Conservation (phyloP, 116 monocot genomes). For the Iris pallida region DNA sequence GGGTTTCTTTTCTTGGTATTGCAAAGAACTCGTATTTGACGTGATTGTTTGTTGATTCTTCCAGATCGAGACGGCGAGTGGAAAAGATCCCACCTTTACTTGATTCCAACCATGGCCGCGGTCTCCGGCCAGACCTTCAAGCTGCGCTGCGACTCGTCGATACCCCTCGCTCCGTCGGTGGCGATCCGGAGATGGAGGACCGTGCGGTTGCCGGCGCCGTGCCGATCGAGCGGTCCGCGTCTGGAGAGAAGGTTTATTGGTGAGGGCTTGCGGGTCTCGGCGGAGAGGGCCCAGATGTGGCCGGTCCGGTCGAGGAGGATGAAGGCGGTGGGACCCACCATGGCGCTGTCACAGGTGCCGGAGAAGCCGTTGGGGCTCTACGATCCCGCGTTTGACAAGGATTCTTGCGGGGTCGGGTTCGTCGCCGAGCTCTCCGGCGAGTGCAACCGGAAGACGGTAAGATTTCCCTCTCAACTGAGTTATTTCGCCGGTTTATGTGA, state of each 20-base stretch:
- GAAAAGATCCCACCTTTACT: too few species aligned
- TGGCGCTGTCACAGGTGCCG: slow-evolving; percentile 68
- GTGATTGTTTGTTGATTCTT: too few species aligned
- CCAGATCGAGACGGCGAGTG: too few species aligned
- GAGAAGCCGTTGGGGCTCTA: slow-evolving; percentile 91
- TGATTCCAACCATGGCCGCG: slow-evolving; percentile 31
- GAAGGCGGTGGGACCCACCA: slow-evolving; percentile 25
- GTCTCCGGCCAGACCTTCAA: slow-evolving; percentile 40
- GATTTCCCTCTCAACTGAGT: background rate
- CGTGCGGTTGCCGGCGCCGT: background rate
- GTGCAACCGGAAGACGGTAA: slow-evolving; percentile 67
- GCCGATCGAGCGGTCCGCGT: background rate
- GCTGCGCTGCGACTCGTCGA: slow-evolving; percentile 26
- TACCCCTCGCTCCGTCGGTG: slow-evolving; percentile 12
- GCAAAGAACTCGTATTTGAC: too few species aligned
- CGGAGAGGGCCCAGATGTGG: slow-evolving; percentile 37
- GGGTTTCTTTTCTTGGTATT: too few species aligned
- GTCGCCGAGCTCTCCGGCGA: slow-evolving; percentile 88
- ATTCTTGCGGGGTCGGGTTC: slow-evolving; percentile 96
- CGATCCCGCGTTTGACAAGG: slow-evolving; percentile 84
- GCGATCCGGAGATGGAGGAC: slow-evolving; percentile 6
- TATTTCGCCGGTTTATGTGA: too few species aligned
- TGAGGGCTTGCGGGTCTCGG: background rate
- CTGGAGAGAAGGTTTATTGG: slow-evolving; percentile 43
- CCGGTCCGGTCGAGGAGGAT: slow-evolving; percentile 36